Evolutionary conservation across 352 stramenopile species (phyloP).

Genomic region (Globisporangium canariense): DNA sequence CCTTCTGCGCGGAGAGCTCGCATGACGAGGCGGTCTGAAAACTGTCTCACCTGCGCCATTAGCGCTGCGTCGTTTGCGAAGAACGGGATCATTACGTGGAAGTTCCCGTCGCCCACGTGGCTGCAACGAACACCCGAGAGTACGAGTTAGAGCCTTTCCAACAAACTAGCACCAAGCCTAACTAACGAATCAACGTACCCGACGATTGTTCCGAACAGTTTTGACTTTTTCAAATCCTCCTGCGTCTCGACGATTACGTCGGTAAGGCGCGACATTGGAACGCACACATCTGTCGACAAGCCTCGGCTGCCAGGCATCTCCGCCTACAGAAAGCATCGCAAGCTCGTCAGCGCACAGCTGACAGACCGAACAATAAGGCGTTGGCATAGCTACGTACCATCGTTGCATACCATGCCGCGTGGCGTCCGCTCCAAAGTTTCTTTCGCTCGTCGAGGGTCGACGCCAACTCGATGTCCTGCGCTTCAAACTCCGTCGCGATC

Average conservation of each 20-base stretch:
- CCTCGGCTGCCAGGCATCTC: conserved; percentile 79
- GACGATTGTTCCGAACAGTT: conserved; percentile 92
- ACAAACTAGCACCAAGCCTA: not conserved
- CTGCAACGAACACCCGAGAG: conserved; percentile 14
- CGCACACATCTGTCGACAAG: conserved; percentile 95
- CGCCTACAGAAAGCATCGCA: conserved; percentile 26
- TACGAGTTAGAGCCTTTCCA: conserved; percentile 6
- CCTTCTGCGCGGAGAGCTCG: conserved; percentile 89
- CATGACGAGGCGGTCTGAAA: conserved; percentile 84
- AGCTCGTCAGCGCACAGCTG: not conserved
- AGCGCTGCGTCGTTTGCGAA: conserved; percentile 81
- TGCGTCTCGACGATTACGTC: conserved; percentile 93
- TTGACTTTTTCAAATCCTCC: conserved; percentile 83
- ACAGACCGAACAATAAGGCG: not conserved
- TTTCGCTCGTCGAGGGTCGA: conserved; percentile 70
- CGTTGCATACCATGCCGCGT: conserved; percentile 84
- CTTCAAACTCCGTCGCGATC: conserved; percentile 85
- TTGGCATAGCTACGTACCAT: conserved; percentile 39
- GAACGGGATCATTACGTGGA: conserved; percentile 96
- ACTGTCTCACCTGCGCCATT: conserved; percentile 80
- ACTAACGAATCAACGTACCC: conserved; percentile 31
- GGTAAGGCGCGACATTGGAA: conserved; percentile 93
- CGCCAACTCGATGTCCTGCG: conserved; percentile 77
- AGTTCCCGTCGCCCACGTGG: conserved; percentile 96
- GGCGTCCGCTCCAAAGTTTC: conserved; percentile 80